Percentiles rank a stretch among this genome's conserved stretches.
Evolutionary conservation across 148 eudicot species (phyloP).

Genomic region (Fagopyrum homotropicum): DNA sequence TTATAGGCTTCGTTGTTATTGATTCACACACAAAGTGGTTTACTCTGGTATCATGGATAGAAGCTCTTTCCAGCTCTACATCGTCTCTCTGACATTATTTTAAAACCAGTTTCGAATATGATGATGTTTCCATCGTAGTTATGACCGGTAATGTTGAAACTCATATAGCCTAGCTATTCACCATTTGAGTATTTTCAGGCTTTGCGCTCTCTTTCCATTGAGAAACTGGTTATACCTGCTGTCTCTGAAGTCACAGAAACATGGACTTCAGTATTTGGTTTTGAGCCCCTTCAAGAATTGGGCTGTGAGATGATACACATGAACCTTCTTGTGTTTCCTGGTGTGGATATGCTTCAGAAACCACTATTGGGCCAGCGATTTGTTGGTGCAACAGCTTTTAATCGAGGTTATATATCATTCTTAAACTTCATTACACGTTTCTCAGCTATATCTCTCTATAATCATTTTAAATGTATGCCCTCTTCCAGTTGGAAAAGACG

Average conservation of each 20-base stretch:
- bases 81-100: neutral
- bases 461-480: neutral
- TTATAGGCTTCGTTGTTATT: neutral
- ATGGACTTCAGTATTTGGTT: constrained; percentile 85
- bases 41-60: neutral
- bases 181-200: constrained; percentile 35
- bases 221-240: constrained; percentile 87
- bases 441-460: neutral
- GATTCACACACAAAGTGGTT: too few species aligned
- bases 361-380: neutral
- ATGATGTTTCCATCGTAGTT: constrained; percentile 3
- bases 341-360: constrained; percentile 86
- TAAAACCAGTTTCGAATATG: neutral
- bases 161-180: neutral
- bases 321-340: constrained; percentile 90
- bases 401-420: neutral
- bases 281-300: constrained; percentile 55
- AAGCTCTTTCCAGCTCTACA: neutral
- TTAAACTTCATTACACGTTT: constrained; percentile 15
- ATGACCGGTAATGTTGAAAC: neutral
- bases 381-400: constrained; percentile 1
- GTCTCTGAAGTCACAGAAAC: constrained; percentile 61
- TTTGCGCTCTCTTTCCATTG: constrained; percentile 58
- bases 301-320: constrained; percentile 49
- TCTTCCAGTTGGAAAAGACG: constrained; percentile 20